Evolutionary conservation across 2,329 filamentous ascomycete species (phyloP).

Genomic region (Elsinoe australis): DNA sequence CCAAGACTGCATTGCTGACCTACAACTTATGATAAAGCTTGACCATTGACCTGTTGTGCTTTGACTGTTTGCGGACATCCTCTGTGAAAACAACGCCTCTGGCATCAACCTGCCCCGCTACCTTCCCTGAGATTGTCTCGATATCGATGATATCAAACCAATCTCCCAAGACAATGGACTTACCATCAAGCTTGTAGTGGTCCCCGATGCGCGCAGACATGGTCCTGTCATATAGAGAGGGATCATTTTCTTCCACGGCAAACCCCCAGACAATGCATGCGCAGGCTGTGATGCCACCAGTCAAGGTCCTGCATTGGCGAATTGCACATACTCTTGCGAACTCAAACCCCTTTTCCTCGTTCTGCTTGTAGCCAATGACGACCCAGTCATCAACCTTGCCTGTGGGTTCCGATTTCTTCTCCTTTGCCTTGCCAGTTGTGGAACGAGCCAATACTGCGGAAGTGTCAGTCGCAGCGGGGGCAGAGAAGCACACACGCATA

Average conservation of each 20-base stretch:
- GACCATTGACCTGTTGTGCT: neutral
- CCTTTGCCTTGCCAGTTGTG: neutral
- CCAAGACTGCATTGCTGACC: neutral
- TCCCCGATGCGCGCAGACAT: too few species aligned
- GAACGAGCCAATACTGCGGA: too few species aligned
- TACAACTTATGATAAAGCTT: neutral
- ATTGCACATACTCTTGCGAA: slow-evolving; percentile 1
- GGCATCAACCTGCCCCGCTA: neutral
- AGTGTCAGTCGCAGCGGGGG: too few species aligned
- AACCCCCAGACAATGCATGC: too few species aligned
- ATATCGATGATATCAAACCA: neutral
- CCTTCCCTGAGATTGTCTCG: neutral
- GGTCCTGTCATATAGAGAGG: too few species aligned
- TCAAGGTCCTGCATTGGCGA: neutral
- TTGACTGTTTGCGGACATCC: neutral
- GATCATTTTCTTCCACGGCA: too few species aligned
- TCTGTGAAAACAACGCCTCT: neutral
- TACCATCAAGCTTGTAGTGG: neutral
- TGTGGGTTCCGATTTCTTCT: neutral
- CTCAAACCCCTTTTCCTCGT: neutral
- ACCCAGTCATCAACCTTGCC: neutral
- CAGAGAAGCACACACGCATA: too few species aligned
- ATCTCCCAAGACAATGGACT: neutral
- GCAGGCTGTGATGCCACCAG: neutral
- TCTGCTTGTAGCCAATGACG: neutral